phyloP scores from a whole-genome alignment of 2,329 filamentous ascomycete genomes.

The Venturia aucupariae region DNA sequence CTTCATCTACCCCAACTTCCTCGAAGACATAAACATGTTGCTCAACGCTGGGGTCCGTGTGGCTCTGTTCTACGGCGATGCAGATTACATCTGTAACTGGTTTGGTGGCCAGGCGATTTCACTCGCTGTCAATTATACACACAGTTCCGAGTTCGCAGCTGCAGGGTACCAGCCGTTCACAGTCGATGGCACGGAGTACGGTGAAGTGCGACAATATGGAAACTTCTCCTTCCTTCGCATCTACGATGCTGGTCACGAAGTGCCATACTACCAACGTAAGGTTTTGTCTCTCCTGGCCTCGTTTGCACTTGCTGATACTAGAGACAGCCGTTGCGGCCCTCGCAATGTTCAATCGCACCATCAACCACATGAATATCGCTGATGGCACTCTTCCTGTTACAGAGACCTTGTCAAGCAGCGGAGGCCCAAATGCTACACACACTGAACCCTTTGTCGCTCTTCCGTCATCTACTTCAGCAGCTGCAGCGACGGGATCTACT shows the following conservation, averaged over 20 bases:
- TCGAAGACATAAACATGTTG: conserved; percentile 33
- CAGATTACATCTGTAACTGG: conserved; percentile 32
- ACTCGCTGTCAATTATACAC: conserved; percentile 28
- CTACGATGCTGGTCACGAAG: conserved; percentile 33
- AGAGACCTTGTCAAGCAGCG: conserved; percentile 18
- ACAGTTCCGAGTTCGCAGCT: conserved; percentile 22
- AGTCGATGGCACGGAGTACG: conserved; percentile 31
- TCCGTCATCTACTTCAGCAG: conserved; percentile 16
- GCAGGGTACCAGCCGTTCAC: conserved; percentile 27
- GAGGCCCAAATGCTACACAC: conserved; percentile 29
- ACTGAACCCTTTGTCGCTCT: conserved; percentile 30
- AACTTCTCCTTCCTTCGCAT: conserved; percentile 33
- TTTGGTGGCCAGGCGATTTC: conserved; percentile 27
- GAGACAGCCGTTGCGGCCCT: conserved; percentile 23
- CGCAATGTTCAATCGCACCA: conserved; percentile 29
- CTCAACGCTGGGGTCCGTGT: conserved; percentile 31
- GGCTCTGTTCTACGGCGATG: conserved; percentile 27
- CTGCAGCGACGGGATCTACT: neutral
- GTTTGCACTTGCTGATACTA: neutral
- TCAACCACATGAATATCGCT: conserved; percentile 29
- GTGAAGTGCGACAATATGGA: conserved; percentile 31
- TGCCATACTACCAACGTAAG: conserved; percentile 32
- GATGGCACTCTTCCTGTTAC: conserved; percentile 27
- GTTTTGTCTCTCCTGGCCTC: conserved; percentile 6
- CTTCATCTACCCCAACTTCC: conserved; percentile 42